Evolutionary conservation across 441 rosid genomes (phyloP).

Genomic region (Pelargonium citronellum): DNA sequence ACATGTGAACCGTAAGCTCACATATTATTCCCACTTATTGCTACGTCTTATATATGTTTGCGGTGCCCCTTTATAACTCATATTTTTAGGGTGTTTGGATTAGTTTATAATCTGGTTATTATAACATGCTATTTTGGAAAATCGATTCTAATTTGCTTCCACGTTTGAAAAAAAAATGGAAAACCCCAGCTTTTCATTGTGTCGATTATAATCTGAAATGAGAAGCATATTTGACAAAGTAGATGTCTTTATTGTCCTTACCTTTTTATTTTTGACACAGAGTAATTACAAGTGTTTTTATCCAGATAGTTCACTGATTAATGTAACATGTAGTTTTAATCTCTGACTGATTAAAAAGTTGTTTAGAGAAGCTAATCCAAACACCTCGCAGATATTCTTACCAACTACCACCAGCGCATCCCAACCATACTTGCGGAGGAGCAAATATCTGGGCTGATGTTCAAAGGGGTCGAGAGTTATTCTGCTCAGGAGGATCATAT

Average conservation of each 20-base stretch:
- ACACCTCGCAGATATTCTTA: conserved; percentile 58
- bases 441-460: conserved; percentile 88
- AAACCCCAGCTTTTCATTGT: background rate
- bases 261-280: too few relatives aligned
- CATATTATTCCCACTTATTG: background rate
- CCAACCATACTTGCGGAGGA: conserved; percentile 85
- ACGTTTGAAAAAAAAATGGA: background rate
- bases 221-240: background rate
- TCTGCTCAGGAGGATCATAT: conserved; percentile 83
- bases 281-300: too few relatives aligned
- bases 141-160: background rate
- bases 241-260: too few relatives aligned
- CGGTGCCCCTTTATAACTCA: too few relatives aligned
- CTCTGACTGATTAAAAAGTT: too few relatives aligned
- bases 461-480: conserved; percentile 47
- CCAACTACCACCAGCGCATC: conserved; percentile 60
- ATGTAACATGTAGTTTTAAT: conserved; percentile 8
- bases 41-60: too few relatives aligned
- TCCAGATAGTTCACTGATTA: conserved; percentile 13
- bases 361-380: too few relatives aligned
- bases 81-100: conserved; percentile 1
- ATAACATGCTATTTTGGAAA: conserved; percentile 1
- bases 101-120: conserved; percentile 7
- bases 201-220: conserved; percentile 8
- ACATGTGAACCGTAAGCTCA: conserved; percentile 60